A percentile compares a stretch with the other conserved stretches of the same genome.
These are phyloP conservation scores for Magnusiomyces suaveolens DNA, from an alignment of 1,139 yeast genomes.

Conservation along the genomic window DNA sequence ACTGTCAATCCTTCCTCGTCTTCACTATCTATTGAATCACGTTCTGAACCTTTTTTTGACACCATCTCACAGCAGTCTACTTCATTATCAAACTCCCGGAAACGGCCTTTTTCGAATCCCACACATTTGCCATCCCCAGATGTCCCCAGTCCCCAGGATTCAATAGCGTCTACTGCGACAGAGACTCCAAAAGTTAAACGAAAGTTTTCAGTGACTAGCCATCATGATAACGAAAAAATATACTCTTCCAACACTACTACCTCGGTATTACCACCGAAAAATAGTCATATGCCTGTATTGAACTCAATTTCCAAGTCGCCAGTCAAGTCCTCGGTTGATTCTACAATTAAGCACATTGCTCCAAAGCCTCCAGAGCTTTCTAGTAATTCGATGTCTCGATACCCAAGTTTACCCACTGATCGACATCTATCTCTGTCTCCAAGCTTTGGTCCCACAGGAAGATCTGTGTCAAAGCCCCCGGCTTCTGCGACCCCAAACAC, in stretches of 20 bases:
- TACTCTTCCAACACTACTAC: background rate
- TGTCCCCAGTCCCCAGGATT: background rate
- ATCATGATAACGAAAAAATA: background rate
- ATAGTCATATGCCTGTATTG: background rate
- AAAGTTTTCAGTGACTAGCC: background rate
- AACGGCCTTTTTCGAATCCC: background rate
- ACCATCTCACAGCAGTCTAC: background rate
- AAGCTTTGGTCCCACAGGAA: background rate
- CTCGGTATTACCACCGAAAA: background rate
- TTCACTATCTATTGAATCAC: too few relatives aligned
- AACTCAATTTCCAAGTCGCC: background rate
- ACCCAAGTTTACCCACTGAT: background rate
- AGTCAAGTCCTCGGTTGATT: background rate
- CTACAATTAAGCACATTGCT: background rate
- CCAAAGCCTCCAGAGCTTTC: slow-evolving; percentile 1
- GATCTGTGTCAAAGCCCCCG: background rate
- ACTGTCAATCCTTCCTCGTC: background rate
- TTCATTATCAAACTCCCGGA: background rate
- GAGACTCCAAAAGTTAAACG: background rate
- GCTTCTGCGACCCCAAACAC: background rate
- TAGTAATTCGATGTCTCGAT: too few relatives aligned
- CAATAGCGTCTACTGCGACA: background rate
- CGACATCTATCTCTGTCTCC: background rate
- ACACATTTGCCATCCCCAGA: background rate
- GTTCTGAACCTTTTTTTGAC: background rate